Base-by-base conservation (phyloP, 2,329 filamentous ascomycete genomes). In the Clarireedia monteithiana region DNA sequence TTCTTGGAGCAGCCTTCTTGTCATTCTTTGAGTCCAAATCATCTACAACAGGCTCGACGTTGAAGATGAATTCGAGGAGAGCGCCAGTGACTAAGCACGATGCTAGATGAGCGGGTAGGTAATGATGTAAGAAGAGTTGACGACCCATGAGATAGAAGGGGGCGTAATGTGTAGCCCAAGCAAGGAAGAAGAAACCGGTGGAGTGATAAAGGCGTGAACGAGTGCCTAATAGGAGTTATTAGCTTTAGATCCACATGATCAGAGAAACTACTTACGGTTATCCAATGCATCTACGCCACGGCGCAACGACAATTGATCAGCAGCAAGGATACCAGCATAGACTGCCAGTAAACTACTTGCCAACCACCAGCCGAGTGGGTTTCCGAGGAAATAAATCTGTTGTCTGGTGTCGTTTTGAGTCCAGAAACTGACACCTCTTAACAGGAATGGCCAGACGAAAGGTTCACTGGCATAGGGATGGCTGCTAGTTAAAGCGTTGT, bases 351-450 rank as follows among this genome's bases (percentile, higher is more conserved):
- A 77, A 74, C 89, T 91, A 72, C 90, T 95, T 14, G 90, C 85
- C 61, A 99, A 80, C 94, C 94, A 99, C 91, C 95, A 99, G 57
- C 92, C 94, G 60, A 97, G 73, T 0, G 94, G 94, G 74, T 99
- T 99, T 56, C 94, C 94, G 30, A 99, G 77, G 78, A 99, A 99
- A 75, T 99, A 99, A 63, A 99, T 99, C 72, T 99, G 94, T 75
- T 95, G 85, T 59, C 89, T 85, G 9, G 92, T 96, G 55, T 95
- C 89, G 71, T 89, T 91, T 70, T 97, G 88, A 7, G 94, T 99
- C 94, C 94, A 99, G 85, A 99, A 99, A 73, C 91, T 96, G 65
- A 99, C 92, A 74, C 94, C 94, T 30, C 94, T 86, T 56, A 99
- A 83, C 69, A 99, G 80, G 82, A 99, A 97, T 1, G 94, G 94